These are phyloP conservation scores for Pelargonium cotyledonis DNA, from an alignment of 441 rosid genomes.

Conservation along the genomic window DNA sequence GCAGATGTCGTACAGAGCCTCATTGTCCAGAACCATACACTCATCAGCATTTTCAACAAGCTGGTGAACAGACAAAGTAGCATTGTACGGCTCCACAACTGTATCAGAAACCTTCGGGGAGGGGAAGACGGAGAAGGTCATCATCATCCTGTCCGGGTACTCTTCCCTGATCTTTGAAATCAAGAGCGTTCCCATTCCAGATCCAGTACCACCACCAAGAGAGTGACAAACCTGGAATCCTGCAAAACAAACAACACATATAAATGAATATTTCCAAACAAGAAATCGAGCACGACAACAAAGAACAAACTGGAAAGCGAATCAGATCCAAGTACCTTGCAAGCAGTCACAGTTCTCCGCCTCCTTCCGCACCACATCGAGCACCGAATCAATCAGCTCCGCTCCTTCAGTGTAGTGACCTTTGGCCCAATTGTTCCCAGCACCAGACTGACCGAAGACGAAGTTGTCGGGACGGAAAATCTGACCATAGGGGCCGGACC, in stretches of 20 bases:
- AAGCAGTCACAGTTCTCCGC: slow-evolving; percentile 29
- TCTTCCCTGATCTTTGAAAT: too few relatives aligned
- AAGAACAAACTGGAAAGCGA: background rate
- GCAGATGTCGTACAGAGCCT: slow-evolving; percentile 68
- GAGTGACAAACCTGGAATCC: slow-evolving; percentile 88
- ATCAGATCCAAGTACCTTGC: slow-evolving; percentile 13
- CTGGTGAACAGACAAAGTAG: too few relatives aligned
- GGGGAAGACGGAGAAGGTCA: too few relatives aligned
- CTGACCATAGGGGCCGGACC: slow-evolving; percentile 50
- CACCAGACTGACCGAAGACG: slow-evolving; percentile 44
- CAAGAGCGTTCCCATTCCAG: too few relatives aligned
- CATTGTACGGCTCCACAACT: too few relatives aligned
- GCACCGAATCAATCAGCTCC: slow-evolving; percentile 59
- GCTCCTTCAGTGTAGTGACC: slow-evolving; percentile 63
- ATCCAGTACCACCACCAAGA: too few relatives aligned
- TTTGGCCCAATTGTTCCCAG: slow-evolving; percentile 56
- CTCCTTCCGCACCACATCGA: slow-evolving; percentile 59
- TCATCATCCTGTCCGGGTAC: too few relatives aligned
- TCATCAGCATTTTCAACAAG: too few relatives aligned
- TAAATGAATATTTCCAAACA: background rate
- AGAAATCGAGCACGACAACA: background rate
- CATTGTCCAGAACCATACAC: too few relatives aligned
- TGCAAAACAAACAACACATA: slow-evolving; percentile 17
- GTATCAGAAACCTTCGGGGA: too few relatives aligned
- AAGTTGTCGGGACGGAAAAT: slow-evolving; percentile 48